Evolutionary conservation across 331 rosid species (phyloP).

Genomic region (Quercus lobata): DNA sequence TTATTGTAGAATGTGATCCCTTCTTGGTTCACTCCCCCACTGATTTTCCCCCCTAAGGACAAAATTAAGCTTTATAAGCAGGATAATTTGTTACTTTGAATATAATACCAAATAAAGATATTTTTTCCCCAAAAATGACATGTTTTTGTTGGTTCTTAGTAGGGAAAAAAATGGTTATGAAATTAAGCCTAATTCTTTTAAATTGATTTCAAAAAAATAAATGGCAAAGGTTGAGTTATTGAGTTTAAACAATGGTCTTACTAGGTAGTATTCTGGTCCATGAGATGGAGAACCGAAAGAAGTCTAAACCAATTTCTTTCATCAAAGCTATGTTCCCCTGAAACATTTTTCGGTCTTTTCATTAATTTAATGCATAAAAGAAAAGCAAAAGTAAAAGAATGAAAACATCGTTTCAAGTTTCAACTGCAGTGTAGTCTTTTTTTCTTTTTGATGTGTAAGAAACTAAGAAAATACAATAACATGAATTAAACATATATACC

Average conservation of each 20-base stretch:
- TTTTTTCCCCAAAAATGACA: no score
- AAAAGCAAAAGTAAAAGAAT: no score
- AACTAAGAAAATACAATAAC: no score
- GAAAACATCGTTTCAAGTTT: no score
- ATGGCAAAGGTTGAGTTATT: not conserved
- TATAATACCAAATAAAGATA: no score
- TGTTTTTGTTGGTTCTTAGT: no score
- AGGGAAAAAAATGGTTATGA: no score
- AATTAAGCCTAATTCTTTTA: no score
- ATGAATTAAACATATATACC: slow-evolving; percentile 18
- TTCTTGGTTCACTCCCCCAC: slow-evolving; percentile 44
- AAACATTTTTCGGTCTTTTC: not conserved
- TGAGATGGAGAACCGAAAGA: slow-evolving; percentile 54
- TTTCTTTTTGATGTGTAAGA: no score
- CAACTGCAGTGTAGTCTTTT: no score
- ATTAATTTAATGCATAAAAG: not conserved
- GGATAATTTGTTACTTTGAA: not conserved
- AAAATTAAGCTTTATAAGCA: no score
- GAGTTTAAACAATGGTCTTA: slow-evolving; percentile 8
- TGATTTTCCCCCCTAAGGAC: slow-evolving; percentile 37
- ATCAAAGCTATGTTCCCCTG: slow-evolving; percentile 44
- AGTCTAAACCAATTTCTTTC: slow-evolving; percentile 49
- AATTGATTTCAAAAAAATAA: not conserved
- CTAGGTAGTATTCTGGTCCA: slow-evolving; percentile 64
- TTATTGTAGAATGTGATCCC: slow-evolving; percentile 42